Conservation (phyloP, 1,284 basidiomycete species). For the Volvariella volvacea region DNA sequence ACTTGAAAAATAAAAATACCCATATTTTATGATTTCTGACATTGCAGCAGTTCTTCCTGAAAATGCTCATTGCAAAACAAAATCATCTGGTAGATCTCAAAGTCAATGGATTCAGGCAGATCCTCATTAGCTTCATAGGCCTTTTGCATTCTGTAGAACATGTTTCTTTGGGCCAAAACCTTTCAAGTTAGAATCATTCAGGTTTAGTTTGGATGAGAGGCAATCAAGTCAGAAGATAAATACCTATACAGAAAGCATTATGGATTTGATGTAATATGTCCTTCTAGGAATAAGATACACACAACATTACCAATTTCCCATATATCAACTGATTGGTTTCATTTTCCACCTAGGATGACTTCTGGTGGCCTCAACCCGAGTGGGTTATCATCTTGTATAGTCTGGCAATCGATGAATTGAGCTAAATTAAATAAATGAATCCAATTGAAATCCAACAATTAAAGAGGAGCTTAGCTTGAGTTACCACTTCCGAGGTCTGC, state of each 20-base stretch:
- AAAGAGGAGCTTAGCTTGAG: too few relatives aligned
- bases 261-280: not conserved
- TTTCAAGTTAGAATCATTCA: not conserved
- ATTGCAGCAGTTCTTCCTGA: not conserved
- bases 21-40: too few relatives aligned
- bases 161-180: not conserved
- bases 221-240: not conserved
- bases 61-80: not conserved
- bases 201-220: not conserved
- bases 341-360: not conserved
- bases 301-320: conserved; percentile 4
- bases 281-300: not conserved
- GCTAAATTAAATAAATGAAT: not conserved
- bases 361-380: not conserved
- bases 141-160: too few relatives aligned
- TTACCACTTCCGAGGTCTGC: not conserved
- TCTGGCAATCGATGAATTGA: not conserved
- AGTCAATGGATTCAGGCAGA: not conserved
- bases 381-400: not conserved
- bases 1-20: too few relatives aligned
- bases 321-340: conserved; percentile 1
- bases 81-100: not conserved
- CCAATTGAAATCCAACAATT: not conserved
- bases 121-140: not conserved
- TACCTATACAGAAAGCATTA: not conserved